Evolutionary conservation across 2,329 filamentous ascomycete genomes (phyloP).

Genomic region (Venturia effusa): DNA sequence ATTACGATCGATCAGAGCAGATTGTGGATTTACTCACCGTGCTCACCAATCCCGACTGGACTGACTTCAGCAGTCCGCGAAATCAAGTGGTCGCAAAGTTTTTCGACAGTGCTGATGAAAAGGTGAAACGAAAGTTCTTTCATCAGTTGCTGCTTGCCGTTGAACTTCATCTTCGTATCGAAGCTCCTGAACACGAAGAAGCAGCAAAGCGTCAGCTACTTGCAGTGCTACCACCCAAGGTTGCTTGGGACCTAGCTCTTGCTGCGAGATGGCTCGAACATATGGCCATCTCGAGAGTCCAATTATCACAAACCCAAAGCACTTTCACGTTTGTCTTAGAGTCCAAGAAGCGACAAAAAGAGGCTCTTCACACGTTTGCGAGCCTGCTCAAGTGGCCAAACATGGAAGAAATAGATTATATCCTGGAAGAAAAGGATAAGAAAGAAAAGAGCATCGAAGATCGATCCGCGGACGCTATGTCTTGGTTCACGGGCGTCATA

Average conservation of each 20-base stretch:
- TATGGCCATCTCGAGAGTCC: constrained; percentile 53
- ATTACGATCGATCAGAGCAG: constrained; percentile 54
- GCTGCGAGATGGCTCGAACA: constrained; percentile 63
- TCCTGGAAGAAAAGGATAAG: constrained; percentile 48
- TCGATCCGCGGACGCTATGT: constrained; percentile 63
- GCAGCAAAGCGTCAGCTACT: constrained; percentile 55
- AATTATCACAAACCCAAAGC: constrained; percentile 30
- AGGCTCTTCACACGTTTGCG: constrained; percentile 58
- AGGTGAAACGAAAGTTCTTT: constrained; percentile 56
- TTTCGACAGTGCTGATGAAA: constrained; percentile 48
- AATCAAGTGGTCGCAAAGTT: constrained; percentile 67
- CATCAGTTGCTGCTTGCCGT: constrained; percentile 66
- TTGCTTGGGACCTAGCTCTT: constrained; percentile 64
- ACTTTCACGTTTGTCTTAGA: constrained; percentile 52
- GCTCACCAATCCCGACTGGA: constrained; percentile 58
- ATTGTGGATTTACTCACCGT: constrained; percentile 63
- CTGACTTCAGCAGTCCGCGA: constrained; percentile 57
- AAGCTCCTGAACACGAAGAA: constrained; percentile 49
- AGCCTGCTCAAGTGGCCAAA: constrained; percentile 70
- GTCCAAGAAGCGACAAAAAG: constrained; percentile 56
- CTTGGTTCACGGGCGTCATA: constrained; percentile 65
- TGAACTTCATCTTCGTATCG: constrained; percentile 61
- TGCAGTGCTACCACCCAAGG: constrained; percentile 54
- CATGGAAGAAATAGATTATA: constrained; percentile 50
- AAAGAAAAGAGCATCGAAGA: constrained; percentile 37